phyloP scores from a whole-genome alignment of 441 rosid species.

The Pelargonium fulgidum region DNA sequence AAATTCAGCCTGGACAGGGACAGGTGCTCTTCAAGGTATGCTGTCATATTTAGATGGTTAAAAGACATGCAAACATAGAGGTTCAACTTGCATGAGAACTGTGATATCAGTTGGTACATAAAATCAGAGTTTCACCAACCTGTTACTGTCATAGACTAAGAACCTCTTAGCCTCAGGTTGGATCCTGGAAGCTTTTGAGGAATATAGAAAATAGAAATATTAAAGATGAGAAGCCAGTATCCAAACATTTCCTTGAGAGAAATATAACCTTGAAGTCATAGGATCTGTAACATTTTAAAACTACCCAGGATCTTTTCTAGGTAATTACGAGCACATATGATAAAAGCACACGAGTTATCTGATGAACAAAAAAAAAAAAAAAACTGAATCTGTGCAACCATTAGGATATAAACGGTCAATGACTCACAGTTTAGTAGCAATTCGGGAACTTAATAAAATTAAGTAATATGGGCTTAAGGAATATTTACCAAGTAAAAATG shows the following conservation, averaged over 20 bases:
- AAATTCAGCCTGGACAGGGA: background rate
- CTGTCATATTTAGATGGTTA: background rate
- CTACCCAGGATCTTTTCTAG: background rate
- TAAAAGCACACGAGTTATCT: background rate
- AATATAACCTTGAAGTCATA: background rate
- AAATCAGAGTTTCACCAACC: background rate
- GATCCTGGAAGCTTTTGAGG: background rate
- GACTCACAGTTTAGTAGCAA: too few relatives aligned
- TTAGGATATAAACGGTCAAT: background rate
- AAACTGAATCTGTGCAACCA: background rate
- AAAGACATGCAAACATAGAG: background rate
- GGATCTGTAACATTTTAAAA: background rate
- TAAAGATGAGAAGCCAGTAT: too few relatives aligned
- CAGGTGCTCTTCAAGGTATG: background rate
- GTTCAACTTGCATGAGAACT: background rate
- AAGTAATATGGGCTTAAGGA: too few relatives aligned
- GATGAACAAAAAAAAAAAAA: too few relatives aligned
- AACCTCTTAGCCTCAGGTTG: background rate
- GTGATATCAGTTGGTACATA: background rate
- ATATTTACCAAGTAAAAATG: too few relatives aligned
- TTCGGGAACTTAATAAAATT: too few relatives aligned
- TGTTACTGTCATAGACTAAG: background rate
- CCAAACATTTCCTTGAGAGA: background rate
- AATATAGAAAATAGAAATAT: too few relatives aligned
- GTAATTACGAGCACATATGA: background rate